These are phyloP conservation scores for Lipomyces sp. DNA, from an alignment of 805 yeast genomes.

Conservation along the genomic window DNA sequence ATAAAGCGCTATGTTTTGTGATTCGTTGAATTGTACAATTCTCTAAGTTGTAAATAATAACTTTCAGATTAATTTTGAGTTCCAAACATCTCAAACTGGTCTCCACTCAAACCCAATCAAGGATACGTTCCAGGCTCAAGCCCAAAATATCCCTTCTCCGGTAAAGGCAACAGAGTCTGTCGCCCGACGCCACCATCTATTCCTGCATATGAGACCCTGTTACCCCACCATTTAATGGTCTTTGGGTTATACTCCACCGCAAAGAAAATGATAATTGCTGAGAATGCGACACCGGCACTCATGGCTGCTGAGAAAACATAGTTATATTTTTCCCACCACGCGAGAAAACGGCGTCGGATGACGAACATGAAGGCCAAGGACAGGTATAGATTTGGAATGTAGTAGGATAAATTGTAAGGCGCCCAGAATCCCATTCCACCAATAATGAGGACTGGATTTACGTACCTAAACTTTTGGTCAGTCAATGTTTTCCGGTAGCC, in stretches of 20 bases:
- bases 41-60: too few relatives aligned
- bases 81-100: too few relatives aligned
- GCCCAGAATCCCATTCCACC: slow-evolving; percentile 41
- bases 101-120: too few relatives aligned
- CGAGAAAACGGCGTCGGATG: slow-evolving; percentile 58
- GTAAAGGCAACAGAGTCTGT: slow-evolving; percentile 40
- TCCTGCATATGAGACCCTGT: slow-evolving; percentile 39
- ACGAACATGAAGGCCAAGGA: slow-evolving; percentile 64
- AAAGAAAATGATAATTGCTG: slow-evolving; percentile 63
- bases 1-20: too few relatives aligned
- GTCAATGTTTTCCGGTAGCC: too few relatives aligned
- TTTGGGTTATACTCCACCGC: slow-evolving; percentile 53
- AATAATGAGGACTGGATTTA: too few relatives aligned
- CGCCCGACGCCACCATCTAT: slow-evolving; percentile 33
- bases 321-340: slow-evolving; percentile 81
- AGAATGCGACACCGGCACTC: slow-evolving; percentile 69
- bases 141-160: slow-evolving; percentile 39
- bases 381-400: slow-evolving; percentile 36
- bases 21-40: too few relatives aligned
- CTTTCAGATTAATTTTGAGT: too few relatives aligned
- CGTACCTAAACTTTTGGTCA: too few relatives aligned
- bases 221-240: slow-evolving; percentile 70
- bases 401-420: slow-evolving; percentile 41
- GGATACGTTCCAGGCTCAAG: slow-evolving; percentile 16
- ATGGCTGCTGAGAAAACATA: slow-evolving; percentile 70